Base-by-base conservation (phyloP, 1,284 basidiomycete genomes). In the Ganoderma lucidum region DNA sequence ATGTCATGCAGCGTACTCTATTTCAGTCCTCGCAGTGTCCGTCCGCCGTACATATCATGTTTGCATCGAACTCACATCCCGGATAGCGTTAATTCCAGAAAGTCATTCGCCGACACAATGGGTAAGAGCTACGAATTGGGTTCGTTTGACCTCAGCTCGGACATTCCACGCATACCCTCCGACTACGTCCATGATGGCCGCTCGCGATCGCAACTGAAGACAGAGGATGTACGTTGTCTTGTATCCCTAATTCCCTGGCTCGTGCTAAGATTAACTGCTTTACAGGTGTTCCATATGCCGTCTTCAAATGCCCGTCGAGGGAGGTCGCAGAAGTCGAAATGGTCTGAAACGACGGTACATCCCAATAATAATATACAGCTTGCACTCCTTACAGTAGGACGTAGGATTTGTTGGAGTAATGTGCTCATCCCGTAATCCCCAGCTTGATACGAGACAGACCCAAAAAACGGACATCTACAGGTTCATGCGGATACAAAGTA, bases 141-240 rank as follows among this genome's bases (percentile, higher is more conserved):
- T 19, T 37, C 56, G 3, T 59, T 59, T 39, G 56, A 19, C 56
- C 56, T 56, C 55, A 56, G 55, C 32, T 23, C 23, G 23, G 55
- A 56, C 19, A 14, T 12, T 39, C 56, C 14, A 6, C 53, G 2
- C 10, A 56, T 32, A 17, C 30, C 32, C 8, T 28, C 53, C 23
- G 35, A 9, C 53, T 5, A 19, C 32, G 14, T 30, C 30, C 23
- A 23, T 23, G 32, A 28, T 6, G 15, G 15, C 53, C 53, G 53
- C 28, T 48, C 45, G n/a, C n/a, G 12, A 28, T 28, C 48, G 15
- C 48, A 28, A 28, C 48, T 51, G 10, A 51, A 17, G 6, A 23
- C 19, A 28, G n/a, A 28, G 10, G 48, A 28, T 2, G 48, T 51
- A 51, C n/a, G 48, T 51, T 51, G 6, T 51, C n/a, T 8, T 23